phyloP scores from a whole-genome alignment of 2,329 filamentous ascomycete genomes.

The Colletotrichum horii region DNA sequence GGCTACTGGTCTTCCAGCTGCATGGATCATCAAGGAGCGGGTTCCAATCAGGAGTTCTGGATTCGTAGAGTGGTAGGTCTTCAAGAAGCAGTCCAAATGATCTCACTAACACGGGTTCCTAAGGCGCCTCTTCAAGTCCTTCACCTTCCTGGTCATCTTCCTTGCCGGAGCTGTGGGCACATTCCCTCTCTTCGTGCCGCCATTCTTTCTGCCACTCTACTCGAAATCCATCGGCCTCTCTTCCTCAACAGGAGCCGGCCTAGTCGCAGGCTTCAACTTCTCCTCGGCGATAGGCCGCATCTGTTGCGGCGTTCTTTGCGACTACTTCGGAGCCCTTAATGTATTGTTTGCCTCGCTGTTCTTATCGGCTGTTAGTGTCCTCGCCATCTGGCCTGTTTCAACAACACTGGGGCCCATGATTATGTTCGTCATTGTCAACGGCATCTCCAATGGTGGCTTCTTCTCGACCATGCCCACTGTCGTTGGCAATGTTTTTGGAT shows the following conservation, averaged over 20 bases:
- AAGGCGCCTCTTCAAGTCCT: constrained; percentile 57
- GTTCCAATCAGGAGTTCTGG: constrained; percentile 38
- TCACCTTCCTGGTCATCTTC: constrained; percentile 58
- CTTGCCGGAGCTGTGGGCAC: constrained; percentile 59
- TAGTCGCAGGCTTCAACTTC: constrained; percentile 67
- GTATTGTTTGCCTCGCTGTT: constrained; percentile 55
- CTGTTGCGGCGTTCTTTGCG: constrained; percentile 56
- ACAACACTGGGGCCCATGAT: constrained; percentile 57
- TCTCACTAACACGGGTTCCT: not conserved
- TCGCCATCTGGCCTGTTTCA: constrained; percentile 66
- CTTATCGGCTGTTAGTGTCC: constrained; percentile 61
- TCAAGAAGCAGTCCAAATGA: not conserved
- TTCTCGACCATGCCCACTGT: constrained; percentile 69
- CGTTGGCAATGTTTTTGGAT: constrained; percentile 64
- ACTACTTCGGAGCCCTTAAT: constrained; percentile 60
- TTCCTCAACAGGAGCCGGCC: constrained; percentile 56
- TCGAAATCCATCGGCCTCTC: constrained; percentile 58
- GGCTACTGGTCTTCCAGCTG: constrained; percentile 59
- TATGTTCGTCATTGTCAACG: constrained; percentile 65
- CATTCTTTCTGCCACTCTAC: constrained; percentile 66
- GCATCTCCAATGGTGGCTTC: constrained; percentile 65
- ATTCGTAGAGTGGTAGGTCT: constrained; percentile 54
- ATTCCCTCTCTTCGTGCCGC: constrained; percentile 65
- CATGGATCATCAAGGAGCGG: constrained; percentile 57
- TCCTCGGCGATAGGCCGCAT: constrained; percentile 64